Evolutionary conservation across 805 yeast species (phyloP).

Genomic region (Ogataea henricii): DNA sequence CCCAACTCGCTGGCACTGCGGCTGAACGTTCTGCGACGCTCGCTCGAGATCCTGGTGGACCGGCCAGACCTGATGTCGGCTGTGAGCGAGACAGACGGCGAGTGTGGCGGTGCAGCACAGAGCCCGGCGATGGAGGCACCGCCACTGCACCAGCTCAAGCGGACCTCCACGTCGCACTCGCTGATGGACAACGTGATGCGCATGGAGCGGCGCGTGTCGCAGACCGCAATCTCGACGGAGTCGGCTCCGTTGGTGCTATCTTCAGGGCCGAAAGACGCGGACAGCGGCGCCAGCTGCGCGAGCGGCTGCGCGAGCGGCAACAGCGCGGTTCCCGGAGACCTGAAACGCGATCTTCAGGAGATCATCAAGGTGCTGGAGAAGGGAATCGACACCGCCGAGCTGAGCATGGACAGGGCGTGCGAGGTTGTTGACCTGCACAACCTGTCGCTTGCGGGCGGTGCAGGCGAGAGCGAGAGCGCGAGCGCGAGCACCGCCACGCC

Average conservation of each 20-base stretch:
- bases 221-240: conserved; percentile 40
- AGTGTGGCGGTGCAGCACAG: background rate
- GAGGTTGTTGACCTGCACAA: conserved; percentile 58
- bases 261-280: background rate
- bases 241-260: background rate
- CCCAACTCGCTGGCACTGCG: conserved; percentile 80
- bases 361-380: conserved; percentile 51
- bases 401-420: conserved; percentile 27
- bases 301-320: background rate
- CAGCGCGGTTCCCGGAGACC: conserved; percentile 1
- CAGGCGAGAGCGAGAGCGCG: background rate
- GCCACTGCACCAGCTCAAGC: conserved; percentile 12
- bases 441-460: conserved; percentile 41
- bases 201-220: conserved; percentile 45
- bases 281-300: background rate
- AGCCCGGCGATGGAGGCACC: conserved; percentile 2
- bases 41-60: conserved; percentile 70
- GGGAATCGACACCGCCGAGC: conserved; percentile 27
- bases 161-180: conserved; percentile 20
- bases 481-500: background rate
- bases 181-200: conserved; percentile 31
- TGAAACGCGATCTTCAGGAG: conserved; percentile 44
- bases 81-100: conserved; percentile 12
- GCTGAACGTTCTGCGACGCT: conserved; percentile 70
- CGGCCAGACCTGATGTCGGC: conserved; percentile 47